Conservation (phyloP, 352 stramenopile species). For the Hyaloperonospora brassicae region DNA sequence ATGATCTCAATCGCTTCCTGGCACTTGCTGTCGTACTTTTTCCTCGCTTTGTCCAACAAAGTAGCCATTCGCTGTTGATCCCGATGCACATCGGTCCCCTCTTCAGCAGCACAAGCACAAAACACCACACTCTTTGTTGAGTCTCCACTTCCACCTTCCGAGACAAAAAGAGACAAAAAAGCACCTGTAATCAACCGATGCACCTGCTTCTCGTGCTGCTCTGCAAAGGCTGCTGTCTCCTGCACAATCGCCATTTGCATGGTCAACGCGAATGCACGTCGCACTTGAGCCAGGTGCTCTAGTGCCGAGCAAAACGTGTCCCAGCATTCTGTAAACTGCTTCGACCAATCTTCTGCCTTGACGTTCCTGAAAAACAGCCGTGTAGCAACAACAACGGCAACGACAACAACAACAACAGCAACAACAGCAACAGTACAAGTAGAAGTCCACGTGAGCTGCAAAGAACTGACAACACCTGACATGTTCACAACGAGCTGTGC, state of each 20-base stretch:
- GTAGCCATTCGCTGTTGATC: conserved; percentile 51
- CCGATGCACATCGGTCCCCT: conserved; percentile 63
- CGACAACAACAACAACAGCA: not conserved
- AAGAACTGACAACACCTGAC: conserved; percentile 1
- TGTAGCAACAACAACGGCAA: not conserved
- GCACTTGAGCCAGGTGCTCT: conserved; percentile 43
- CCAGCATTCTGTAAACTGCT: conserved; percentile 54
- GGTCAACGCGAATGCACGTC: conserved; percentile 47
- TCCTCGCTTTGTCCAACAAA: conserved; percentile 61
- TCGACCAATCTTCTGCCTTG: conserved; percentile 63
- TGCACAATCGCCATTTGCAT: conserved; percentile 55
- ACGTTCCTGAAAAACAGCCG: conserved; percentile 24
- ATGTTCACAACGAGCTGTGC: not conserved
- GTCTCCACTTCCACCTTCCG: not conserved
- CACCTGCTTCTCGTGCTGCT: conserved; percentile 68
- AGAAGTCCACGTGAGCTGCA: conserved; percentile 1
- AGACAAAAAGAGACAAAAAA: not conserved
- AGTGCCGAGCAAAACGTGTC: conserved; percentile 43
- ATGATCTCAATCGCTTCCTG: conserved; percentile 55
- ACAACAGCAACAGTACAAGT: not conserved
- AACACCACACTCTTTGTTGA: conserved; percentile 7
- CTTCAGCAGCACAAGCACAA: conserved; percentile 15
- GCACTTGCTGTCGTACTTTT: conserved; percentile 74
- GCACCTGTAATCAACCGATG: conserved; percentile 64
- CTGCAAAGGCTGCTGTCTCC: conserved; percentile 55